Conservation (phyloP, 2,329 filamentous ascomycete species). For the Neurospora sp. region DNA sequence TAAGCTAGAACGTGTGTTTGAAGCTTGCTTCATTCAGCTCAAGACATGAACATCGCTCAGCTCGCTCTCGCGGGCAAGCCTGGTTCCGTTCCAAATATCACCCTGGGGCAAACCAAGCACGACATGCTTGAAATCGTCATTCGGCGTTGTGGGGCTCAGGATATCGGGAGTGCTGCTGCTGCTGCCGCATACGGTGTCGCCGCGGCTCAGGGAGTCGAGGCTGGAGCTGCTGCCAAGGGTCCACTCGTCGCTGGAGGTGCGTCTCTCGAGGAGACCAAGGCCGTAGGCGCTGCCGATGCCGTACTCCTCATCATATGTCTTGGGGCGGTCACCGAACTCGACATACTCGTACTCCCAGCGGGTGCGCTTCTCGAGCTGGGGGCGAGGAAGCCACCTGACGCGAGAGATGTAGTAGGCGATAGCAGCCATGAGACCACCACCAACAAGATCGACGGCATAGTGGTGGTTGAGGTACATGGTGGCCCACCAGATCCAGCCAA, state of each 20-base stretch:
- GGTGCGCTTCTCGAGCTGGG: conserved; percentile 75
- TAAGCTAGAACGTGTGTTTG: not conserved
- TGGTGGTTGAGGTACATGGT: conserved; percentile 98
- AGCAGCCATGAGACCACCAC: conserved; percentile 67
- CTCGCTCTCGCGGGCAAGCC: conserved; percentile 33
- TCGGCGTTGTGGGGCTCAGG: conserved; percentile 39
- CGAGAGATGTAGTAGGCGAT: conserved; percentile 76
- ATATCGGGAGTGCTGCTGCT: conserved; percentile 38
- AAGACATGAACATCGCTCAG: conserved; percentile 36
- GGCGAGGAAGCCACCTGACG: conserved; percentile 68
- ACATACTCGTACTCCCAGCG: conserved; percentile 96
- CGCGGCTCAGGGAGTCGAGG: conserved; percentile 37
- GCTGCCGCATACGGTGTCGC: conserved; percentile 34
- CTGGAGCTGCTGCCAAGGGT: conserved; percentile 77
- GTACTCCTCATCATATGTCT: conserved; percentile 34
- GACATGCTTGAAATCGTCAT: conserved; percentile 27
- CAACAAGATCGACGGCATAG: conserved; percentile 89
- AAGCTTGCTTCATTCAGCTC: conserved; percentile 21
- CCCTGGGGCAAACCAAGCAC: conserved; percentile 26
- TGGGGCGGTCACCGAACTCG: conserved; percentile 59
- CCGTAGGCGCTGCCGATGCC: conserved; percentile 36
- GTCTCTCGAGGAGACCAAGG: conserved; percentile 35
- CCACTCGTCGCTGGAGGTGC: conserved; percentile 63
- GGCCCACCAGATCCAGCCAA: conserved; percentile 94
- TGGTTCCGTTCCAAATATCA: conserved; percentile 29